A percentile compares a stretch with the other conserved stretches of the same genome.
phyloP scores from a whole-genome alignment of 805 yeast genomes.

The Metschnikowia anglica region DNA sequence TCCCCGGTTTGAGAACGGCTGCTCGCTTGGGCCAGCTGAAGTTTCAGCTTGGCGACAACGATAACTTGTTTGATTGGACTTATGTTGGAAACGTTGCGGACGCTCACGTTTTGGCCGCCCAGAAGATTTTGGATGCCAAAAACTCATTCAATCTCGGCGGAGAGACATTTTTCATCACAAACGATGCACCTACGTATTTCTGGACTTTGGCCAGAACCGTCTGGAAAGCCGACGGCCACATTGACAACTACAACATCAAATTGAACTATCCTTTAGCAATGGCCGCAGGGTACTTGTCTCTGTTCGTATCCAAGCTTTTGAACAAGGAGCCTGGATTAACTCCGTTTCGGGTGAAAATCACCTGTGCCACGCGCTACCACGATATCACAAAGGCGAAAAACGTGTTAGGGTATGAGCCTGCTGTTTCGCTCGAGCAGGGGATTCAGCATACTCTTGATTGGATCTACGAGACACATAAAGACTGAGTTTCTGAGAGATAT shows the following conservation, averaged over 20 bases:
- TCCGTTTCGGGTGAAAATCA: slow-evolving; percentile 89
- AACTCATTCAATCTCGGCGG: slow-evolving; percentile 62
- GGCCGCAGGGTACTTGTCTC: slow-evolving; percentile 77
- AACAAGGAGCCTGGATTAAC: slow-evolving; percentile 93
- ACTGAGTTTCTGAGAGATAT: too few species aligned
- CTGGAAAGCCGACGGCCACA: slow-evolving; percentile 94
- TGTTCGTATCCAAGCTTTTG: slow-evolving; percentile 61
- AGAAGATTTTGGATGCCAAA: slow-evolving; percentile 56
- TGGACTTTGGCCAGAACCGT: slow-evolving; percentile 97
- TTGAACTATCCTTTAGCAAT: slow-evolving; percentile 76
- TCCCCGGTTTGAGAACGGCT: slow-evolving; percentile 86
- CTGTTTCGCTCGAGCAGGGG: slow-evolving; percentile 75
- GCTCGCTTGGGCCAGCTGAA: slow-evolving; percentile 83
- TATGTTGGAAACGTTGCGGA: slow-evolving; percentile 98
- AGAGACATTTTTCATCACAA: slow-evolving; percentile 85
- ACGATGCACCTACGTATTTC: slow-evolving; percentile 91
- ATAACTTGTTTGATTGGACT: slow-evolving; percentile 93
- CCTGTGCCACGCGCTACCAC: slow-evolving; percentile 92
- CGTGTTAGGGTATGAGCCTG: slow-evolving; percentile 76
- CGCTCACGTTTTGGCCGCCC: slow-evolving; percentile 91
- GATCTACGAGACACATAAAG: slow-evolving; percentile 67
- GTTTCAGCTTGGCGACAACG: slow-evolving; percentile 92
- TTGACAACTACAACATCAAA: slow-evolving; percentile 66
- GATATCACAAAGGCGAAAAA: slow-evolving; percentile 84
- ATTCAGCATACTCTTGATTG: slow-evolving; percentile 76